A percentile compares a stretch with the other conserved stretches of the same genome.
Conservation (phyloP, 2,329 filamentous ascomycete species). For the Diaporthe citri region DNA sequence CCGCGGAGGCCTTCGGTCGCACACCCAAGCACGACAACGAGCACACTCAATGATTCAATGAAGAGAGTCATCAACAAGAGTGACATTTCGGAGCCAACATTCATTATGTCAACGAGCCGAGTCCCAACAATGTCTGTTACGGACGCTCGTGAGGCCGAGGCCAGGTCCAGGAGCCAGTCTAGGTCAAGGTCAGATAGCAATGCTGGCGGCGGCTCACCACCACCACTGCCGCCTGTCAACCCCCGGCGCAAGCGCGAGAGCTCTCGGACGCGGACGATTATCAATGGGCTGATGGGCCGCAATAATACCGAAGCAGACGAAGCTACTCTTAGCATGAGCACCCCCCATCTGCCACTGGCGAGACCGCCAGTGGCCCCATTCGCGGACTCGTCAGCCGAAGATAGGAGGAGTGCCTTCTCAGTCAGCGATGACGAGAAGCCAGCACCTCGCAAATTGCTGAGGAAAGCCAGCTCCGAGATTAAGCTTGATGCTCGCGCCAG, state of each 20-base stretch:
- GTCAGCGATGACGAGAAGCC: slow-evolving; percentile 57
- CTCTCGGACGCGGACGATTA: slow-evolving; percentile 54
- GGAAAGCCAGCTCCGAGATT: slow-evolving; percentile 58
- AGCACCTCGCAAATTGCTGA: slow-evolving; percentile 54
- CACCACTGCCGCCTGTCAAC: slow-evolving; percentile 71
- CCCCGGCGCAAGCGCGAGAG: slow-evolving; percentile 62
- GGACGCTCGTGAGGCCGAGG: slow-evolving; percentile 43
- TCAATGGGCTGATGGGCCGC: slow-evolving; percentile 53
- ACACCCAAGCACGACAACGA: slow-evolving; percentile 45
- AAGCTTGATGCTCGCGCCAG: slow-evolving; percentile 43
- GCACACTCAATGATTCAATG: slow-evolving; percentile 53
- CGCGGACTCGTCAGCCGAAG: slow-evolving; percentile 40
- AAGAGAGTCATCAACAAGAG: slow-evolving; percentile 59
- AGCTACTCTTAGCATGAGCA: slow-evolving; percentile 47
- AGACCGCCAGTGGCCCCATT: slow-evolving; percentile 32
- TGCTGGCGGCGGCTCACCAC: slow-evolving; percentile 49
- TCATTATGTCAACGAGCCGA: slow-evolving; percentile 60
- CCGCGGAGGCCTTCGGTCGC: slow-evolving; percentile 52
- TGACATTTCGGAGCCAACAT: slow-evolving; percentile 65
- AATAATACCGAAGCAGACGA: slow-evolving; percentile 51
- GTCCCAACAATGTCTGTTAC: slow-evolving; percentile 53
- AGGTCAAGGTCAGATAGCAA: slow-evolving; percentile 55
- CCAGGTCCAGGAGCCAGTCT: slow-evolving; percentile 53
- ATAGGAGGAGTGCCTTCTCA: slow-evolving; percentile 46
- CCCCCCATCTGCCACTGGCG: slow-evolving; percentile 49